Percentiles rank a stretch among this genome's conserved stretches.
Conservation (phyloP, 805 yeast genomes). For the Candida arabinofermentans region DNA sequence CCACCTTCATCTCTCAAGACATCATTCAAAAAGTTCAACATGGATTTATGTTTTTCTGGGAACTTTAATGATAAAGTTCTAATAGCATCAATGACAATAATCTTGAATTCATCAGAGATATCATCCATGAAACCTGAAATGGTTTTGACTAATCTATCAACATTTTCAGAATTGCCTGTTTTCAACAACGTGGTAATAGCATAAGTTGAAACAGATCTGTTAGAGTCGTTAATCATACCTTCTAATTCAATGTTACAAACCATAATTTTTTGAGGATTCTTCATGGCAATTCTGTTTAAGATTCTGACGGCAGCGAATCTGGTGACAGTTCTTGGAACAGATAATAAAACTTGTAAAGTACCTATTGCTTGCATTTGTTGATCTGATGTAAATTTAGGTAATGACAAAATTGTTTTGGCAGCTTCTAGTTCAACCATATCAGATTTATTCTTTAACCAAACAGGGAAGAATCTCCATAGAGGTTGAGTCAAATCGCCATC, state of each 20-base stretch:
- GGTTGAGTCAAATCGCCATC: conserved; percentile 61
- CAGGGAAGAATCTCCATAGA: conserved; percentile 60
- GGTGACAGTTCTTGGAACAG: conserved; percentile 86
- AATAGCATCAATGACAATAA: conserved; percentile 92
- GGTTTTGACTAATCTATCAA: conserved; percentile 83
- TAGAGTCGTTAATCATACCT: conserved; percentile 78
- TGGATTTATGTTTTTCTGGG: conserved; percentile 82
- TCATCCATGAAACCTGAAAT: conserved; percentile 88
- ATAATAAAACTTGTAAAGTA: conserved; percentile 69
- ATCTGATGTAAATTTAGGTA: conserved; percentile 54
- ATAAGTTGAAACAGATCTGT: conserved; percentile 90
- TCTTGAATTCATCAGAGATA: conserved; percentile 92
- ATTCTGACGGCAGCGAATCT: conserved; percentile 92
- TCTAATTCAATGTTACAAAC: conserved; percentile 85
- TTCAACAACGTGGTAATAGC: conserved; percentile 95
- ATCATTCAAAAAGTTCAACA: conserved; percentile 78
- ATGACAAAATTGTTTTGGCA: conserved; percentile 63
- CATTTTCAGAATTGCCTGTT: conserved; percentile 87
- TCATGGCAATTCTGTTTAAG: conserved; percentile 78
- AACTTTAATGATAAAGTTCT: conserved; percentile 88
- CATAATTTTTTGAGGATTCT: conserved; percentile 72
- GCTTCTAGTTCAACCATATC: conserved; percentile 94
- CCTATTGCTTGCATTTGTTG: conserved; percentile 68
- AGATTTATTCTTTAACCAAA: conserved; percentile 72
- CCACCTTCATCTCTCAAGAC: conserved; percentile 91